phyloP scores from a whole-genome alignment of 2,329 filamentous ascomycete genomes.

The Scedosporium boydii region DNA sequence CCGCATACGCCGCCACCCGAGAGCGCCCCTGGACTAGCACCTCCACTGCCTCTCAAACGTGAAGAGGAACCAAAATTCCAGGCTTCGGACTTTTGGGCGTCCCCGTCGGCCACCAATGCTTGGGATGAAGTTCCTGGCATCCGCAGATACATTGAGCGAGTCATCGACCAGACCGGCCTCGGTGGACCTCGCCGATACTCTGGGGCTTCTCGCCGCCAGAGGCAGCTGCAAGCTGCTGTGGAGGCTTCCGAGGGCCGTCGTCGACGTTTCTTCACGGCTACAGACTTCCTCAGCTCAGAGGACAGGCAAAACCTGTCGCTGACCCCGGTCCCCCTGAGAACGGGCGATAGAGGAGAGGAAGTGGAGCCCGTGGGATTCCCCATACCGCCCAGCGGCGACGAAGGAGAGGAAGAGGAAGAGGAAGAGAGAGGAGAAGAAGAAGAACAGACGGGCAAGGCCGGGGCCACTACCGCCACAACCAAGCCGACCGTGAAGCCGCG shows the following conservation, averaged over 20 bases:
- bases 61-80: conserved; percentile 52
- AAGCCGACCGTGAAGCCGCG: conserved; percentile 16
- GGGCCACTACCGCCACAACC: neutral
- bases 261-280: conserved; percentile 52
- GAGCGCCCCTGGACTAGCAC: conserved; percentile 37
- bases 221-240: neutral
- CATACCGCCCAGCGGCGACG: neutral
- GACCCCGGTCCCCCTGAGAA: conserved; percentile 56
- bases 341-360: neutral
- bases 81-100: conserved; percentile 36
- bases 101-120: conserved; percentile 49
- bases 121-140: conserved; percentile 93
- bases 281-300: conserved; percentile 74
- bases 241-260: conserved; percentile 13
- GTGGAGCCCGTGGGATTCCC: neutral
- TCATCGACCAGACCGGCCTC: conserved; percentile 50
- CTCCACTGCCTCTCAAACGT: conserved; percentile 28
- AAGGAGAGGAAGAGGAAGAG: neutral
- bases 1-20: conserved; percentile 23
- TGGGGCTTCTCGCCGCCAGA: conserved; percentile 1
- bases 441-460: too few species aligned
- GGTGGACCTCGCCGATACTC: conserved; percentile 14
- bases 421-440: neutral
- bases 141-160: conserved; percentile 70
- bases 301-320: conserved; percentile 86